Conservation (phyloP, 148 eudicot genomes). For the Tetragonia tetragonoides region DNA sequence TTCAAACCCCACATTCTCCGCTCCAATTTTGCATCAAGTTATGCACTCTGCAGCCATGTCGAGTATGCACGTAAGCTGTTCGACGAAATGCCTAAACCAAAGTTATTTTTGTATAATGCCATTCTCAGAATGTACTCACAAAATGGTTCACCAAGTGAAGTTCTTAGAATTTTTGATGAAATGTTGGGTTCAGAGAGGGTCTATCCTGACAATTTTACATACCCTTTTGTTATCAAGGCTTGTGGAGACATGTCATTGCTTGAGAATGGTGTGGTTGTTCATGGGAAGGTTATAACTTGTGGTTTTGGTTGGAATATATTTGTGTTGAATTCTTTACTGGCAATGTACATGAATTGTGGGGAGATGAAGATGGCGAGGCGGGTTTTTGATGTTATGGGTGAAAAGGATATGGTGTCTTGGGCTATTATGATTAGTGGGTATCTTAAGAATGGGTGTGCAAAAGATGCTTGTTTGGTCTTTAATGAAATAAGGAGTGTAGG, state of each 20-base stretch:
- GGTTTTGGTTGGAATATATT: slow-evolving; percentile 37
- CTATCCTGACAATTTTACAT: slow-evolving; percentile 39
- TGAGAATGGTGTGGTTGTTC: slow-evolving; percentile 43
- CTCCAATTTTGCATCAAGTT: slow-evolving; percentile 41
- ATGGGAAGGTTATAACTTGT: slow-evolving; percentile 41
- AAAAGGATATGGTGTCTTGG: slow-evolving; percentile 51
- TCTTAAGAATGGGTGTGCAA: slow-evolving; percentile 38
- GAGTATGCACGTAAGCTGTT: slow-evolving; percentile 49
- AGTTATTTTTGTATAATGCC: slow-evolving; percentile 37
- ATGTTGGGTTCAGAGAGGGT: slow-evolving; percentile 30
- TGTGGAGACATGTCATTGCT: slow-evolving; percentile 44
- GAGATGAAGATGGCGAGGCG: slow-evolving; percentile 39
- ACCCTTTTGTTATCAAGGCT: slow-evolving; percentile 64
- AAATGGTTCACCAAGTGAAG: slow-evolving; percentile 33
- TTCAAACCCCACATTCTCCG: slow-evolving; percentile 22
- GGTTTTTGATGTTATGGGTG: slow-evolving; percentile 45
- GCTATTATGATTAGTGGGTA: slow-evolving; percentile 67
- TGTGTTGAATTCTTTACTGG: slow-evolving; percentile 53
- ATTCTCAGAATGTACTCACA: slow-evolving; percentile 48
- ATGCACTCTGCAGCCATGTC: slow-evolving; percentile 42
- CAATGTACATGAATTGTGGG: slow-evolving; percentile 70
- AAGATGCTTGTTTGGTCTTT: slow-evolving; percentile 41
- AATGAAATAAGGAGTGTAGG: slow-evolving; percentile 43
- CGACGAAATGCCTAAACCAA: slow-evolving; percentile 52
- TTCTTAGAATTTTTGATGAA: slow-evolving; percentile 40